Conservation (phyloP, 2,329 filamentous ascomycete genomes). For the Bisporella sp. region DNA sequence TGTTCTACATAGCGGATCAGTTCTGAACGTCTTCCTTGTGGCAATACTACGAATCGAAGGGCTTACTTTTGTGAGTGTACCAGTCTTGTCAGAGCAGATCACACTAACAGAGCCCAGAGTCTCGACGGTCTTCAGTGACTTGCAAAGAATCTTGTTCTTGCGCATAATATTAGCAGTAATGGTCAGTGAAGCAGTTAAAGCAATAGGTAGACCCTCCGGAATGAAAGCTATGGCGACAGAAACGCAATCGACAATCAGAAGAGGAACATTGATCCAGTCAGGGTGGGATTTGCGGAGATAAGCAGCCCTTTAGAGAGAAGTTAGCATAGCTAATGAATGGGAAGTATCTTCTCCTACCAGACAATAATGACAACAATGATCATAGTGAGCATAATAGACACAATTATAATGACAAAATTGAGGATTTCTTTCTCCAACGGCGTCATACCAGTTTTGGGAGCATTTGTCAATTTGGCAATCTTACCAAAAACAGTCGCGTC, state of each 20-base stretch:
- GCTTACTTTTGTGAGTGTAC: constrained; percentile 48
- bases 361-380: constrained; percentile 58
- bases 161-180: constrained; percentile 73
- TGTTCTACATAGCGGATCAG: constrained; percentile 41
- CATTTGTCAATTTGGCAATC: constrained; percentile 65
- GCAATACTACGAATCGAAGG: not conserved
- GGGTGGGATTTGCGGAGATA: constrained; percentile 64
- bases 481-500: constrained; percentile 69
- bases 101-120: constrained; percentile 67
- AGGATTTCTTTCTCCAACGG: constrained; percentile 66
- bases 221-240: constrained; percentile 70
- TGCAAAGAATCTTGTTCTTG: constrained; percentile 72
- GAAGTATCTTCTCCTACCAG: constrained; percentile 43
- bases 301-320: constrained; percentile 33
- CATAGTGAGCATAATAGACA: constrained; percentile 58
- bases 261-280: constrained; percentile 64
- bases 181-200: constrained; percentile 62
- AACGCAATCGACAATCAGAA: constrained; percentile 67
- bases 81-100: constrained; percentile 73
- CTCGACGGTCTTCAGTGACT: constrained; percentile 72
- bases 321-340: constrained; percentile 14
- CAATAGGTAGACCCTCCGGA: constrained; percentile 66
- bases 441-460: constrained; percentile 60
- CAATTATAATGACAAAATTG: constrained; percentile 66
- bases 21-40: constrained; percentile 5